A percentile compares a stretch with the other conserved stretches of the same genome.
These are phyloP conservation scores for Alternaria incomplexa DNA, from an alignment of 2,329 filamentous ascomycete species.

Conservation along the genomic window DNA sequence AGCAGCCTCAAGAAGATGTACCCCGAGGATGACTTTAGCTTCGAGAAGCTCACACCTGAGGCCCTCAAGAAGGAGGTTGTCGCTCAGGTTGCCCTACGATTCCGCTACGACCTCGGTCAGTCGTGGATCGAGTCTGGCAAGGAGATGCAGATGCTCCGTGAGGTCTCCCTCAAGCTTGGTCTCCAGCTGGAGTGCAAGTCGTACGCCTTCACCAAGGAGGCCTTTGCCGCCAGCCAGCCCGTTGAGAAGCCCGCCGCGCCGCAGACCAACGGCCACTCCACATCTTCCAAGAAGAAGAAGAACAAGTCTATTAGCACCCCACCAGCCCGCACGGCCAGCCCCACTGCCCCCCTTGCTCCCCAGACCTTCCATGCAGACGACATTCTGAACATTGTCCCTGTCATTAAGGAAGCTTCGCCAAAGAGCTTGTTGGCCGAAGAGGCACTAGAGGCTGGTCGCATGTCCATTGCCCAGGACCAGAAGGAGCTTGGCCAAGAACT, in stretches of 20 bases:
- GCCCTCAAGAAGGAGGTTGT: constrained; percentile 72
- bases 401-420: constrained; percentile 93
- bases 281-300: constrained; percentile 57
- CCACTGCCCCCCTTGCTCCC: constrained; percentile 54
- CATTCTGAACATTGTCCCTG: constrained; percentile 88
- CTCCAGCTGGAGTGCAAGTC: constrained; percentile 83
- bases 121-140: constrained; percentile 73
- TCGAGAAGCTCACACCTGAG: constrained; percentile 78
- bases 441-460: constrained; percentile 91
- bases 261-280: constrained; percentile 48
- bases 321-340: constrained; percentile 52
- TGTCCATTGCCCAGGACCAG: constrained; percentile 94
- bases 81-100: constrained; percentile 74
- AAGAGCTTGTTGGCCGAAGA: constrained; percentile 92
- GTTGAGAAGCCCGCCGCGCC: constrained; percentile 26
- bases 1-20: constrained; percentile 76
- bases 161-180: constrained; percentile 86
- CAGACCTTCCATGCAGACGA: constrained; percentile 83
- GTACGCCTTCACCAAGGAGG: constrained; percentile 67
- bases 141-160: constrained; percentile 84
- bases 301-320: constrained; percentile 59
- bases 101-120: constrained; percentile 73
- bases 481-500: constrained; percentile 96
- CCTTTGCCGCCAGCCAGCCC: constrained; percentile 24
- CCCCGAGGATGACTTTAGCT: constrained; percentile 79